Evolutionary conservation across 345 rosid genomes (phyloP).

Genomic region (Geranium rotundifolium): DNA sequence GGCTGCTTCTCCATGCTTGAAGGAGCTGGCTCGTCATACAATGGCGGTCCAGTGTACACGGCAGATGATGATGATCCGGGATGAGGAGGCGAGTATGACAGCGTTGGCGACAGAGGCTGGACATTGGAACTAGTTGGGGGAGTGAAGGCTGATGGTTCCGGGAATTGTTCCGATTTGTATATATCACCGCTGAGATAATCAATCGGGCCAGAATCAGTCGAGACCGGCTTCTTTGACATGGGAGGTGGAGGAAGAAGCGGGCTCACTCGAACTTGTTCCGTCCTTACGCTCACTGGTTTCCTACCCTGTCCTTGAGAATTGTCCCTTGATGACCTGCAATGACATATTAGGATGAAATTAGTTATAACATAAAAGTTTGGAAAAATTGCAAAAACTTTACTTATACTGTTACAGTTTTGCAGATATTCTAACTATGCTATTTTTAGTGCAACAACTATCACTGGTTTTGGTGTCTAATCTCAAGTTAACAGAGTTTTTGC

Average conservation of each 20-base stretch:
- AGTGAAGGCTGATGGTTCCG: slow-evolving; percentile 16
- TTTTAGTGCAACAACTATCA: no score
- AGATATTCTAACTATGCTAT: no score
- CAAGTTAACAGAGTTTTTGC: no score
- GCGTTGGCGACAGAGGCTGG: slow-evolving; percentile 26
- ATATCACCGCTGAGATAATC: slow-evolving; percentile 91
- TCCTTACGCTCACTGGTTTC: no score
- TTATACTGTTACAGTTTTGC: no score
- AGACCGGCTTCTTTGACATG: slow-evolving; percentile 46
- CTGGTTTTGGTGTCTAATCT: no score
- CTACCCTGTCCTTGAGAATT: slow-evolving; percentile 29
- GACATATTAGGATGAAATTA: not conserved
- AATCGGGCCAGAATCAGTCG: slow-evolving; percentile 24
- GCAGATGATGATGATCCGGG: slow-evolving; percentile 15
- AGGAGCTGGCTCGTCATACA: slow-evolving; percentile 35
- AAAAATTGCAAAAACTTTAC: no score
- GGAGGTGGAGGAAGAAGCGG: slow-evolving; percentile 77
- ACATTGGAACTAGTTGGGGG: slow-evolving; percentile 26
- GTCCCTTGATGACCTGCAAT: slow-evolving; percentile 58
- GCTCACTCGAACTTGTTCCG: no score
- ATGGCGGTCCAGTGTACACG: slow-evolving; percentile 24
- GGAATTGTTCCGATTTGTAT: slow-evolving; percentile 45
- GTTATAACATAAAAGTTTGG: no score
- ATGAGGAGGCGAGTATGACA: slow-evolving; percentile 17
- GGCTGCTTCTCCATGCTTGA: slow-evolving; percentile 30